Evolutionary conservation across 805 yeast genomes (phyloP).

Genomic region (Clavispora asparagi): DNA sequence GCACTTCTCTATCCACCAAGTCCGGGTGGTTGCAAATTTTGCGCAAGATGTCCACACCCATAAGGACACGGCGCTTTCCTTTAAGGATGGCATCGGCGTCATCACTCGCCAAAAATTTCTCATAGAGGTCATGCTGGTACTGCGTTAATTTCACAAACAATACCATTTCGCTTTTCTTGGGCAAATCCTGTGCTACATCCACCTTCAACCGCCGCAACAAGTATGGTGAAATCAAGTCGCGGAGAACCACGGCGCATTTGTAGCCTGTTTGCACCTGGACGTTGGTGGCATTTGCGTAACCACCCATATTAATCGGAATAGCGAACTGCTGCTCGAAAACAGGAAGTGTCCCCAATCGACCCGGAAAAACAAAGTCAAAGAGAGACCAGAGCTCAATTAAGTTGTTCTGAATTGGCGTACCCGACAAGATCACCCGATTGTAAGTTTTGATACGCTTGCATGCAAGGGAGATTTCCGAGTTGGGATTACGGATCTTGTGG

Average conservation of each 20-base stretch:
- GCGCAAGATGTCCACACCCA: constrained; percentile 84
- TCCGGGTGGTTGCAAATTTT: constrained; percentile 98
- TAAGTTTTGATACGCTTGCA: constrained; percentile 82
- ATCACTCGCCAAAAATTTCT: constrained; percentile 67
- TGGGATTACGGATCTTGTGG: constrained; percentile 93
- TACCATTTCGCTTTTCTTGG: constrained; percentile 91
- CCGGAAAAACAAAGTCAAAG: constrained; percentile 94
- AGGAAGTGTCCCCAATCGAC: constrained; percentile 89
- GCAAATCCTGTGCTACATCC: constrained; percentile 93
- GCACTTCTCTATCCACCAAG: constrained; percentile 46
- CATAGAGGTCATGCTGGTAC: constrained; percentile 68
- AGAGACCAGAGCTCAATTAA: constrained; percentile 89
- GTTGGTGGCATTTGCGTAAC: constrained; percentile 95
- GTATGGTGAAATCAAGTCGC: constrained; percentile 88
- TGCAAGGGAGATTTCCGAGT: constrained; percentile 76
- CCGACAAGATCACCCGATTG: constrained; percentile 84
- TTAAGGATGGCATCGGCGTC: constrained; percentile 67
- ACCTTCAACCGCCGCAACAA: constrained; percentile 79
- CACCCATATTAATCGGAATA: constrained; percentile 92
- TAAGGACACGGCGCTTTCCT: constrained; percentile 77
- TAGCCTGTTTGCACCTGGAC: constrained; percentile 95
- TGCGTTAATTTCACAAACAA: constrained; percentile 82
- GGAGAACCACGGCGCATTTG: constrained; percentile 86
- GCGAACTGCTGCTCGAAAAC: constrained; percentile 92
- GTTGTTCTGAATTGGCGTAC: constrained; percentile 96